Evolutionary conservation across 106 monocot species (phyloP).

Genomic region (Gastrodia elata): DNA sequence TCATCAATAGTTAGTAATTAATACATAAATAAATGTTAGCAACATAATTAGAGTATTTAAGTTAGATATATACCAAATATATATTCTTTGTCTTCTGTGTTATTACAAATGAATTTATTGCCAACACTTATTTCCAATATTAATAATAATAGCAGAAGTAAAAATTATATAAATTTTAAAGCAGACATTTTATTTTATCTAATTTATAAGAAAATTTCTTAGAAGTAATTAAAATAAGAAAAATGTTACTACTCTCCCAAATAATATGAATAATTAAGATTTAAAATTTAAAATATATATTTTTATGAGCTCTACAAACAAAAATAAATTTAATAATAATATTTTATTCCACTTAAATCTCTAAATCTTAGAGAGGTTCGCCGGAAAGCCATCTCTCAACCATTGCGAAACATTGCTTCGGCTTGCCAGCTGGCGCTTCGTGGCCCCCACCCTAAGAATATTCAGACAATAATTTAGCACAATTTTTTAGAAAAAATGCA

Average conservation of each 20-base stretch:
- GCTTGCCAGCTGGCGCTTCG: not conserved
- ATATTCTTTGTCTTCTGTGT: no score
- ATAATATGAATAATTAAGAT: not conserved
- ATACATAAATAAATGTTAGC: no score
- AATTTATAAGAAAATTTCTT: not conserved
- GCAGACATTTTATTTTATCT: not conserved
- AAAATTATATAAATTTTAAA: not conserved
- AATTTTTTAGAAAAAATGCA: not conserved
- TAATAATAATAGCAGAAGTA: not conserved
- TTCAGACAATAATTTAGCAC: not conserved
- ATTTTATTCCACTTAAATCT: not conserved
- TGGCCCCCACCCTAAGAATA: slow-evolving; percentile 9
- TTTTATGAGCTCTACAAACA: no score
- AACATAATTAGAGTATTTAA: no score
- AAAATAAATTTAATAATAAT: not conserved
- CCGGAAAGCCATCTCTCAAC: slow-evolving; percentile 3
- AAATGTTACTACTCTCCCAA: no score
- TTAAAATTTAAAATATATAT: no score
- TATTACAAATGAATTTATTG: not conserved
- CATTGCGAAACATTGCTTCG: not conserved
- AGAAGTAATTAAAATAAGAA: no score
- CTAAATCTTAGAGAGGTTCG: not conserved
- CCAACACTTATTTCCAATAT: not conserved
- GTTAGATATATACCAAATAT: no score
- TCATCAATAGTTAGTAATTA: no score